Evolutionary conservation across 176 grass and related monocot species (phyloP), one percentile per base, ranked within the genome.

Genomic region (Carex myosuroides): DNA sequence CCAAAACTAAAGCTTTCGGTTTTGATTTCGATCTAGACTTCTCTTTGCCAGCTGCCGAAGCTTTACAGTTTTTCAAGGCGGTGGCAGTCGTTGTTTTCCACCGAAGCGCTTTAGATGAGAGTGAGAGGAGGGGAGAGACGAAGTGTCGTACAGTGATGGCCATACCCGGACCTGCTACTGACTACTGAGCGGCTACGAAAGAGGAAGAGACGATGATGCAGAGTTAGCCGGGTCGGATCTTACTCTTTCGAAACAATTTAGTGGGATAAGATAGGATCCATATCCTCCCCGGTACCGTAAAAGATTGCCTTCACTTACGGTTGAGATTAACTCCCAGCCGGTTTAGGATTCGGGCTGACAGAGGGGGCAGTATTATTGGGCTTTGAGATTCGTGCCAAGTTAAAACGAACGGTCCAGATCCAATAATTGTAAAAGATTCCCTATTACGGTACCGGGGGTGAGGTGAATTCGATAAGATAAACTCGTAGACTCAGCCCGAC

Each of bases 1-100:
- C 73, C 52, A 78, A 10, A 14, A 78, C 24, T 32, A 78, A 78
- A 54, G 24, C 73, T 55, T 76, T 76, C 12, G 72, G 72, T 78
- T 78, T 78, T 55, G 72, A 17, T 70, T 77, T 77, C 50, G 50
- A 77, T 17, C 30, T 78, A 78, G 52, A 57, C 13, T 78, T 78
- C 50, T 78, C 50, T 33, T 11, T 18, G 13, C 72, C 13, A 78
- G 73, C 24, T 32, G 53, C 2, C 1, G 73, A 30, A 30, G 73
- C 41, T 73, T 73, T 50, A 26, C 70, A 50, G 41, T 73, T 42
- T 20, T 52, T 73, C 3, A 73, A 73, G 18, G 42, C 37, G 50
- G 12, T 26, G 0, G 42, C 21, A 3, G 24, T 10, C 12, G 73
- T 56, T 29, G 73, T 8, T 56, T 52, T 78, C 73, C 73, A 78